Base-by-base conservation (phyloP, 305 asterid species). In the Fraxinus platypoda region DNA sequence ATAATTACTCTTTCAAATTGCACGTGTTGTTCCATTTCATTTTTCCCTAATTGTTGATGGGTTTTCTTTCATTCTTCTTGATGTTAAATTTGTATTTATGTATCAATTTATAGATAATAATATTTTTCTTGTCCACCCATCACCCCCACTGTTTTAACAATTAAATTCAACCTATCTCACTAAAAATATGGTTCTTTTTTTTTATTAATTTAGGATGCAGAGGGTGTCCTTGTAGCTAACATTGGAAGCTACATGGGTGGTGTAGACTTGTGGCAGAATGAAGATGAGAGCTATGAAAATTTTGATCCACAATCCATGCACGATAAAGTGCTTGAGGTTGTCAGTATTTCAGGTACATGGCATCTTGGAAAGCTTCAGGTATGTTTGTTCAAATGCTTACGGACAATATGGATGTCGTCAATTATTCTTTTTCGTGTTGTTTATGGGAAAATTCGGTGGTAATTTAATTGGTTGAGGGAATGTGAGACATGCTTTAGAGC, bases 241-340 rank as follows among this genome's bases (percentile, higher is more conserved):
- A 96, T 96, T 80, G 98, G 98, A 59, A 95, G 99, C 86, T 95
- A 95, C 82, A 96, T 96, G 99, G 99, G 98, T 62, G 99, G 99
- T 82, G 99, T 95, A 74, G 99, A 94, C 88, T 89, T 95, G 86
- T 95, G 99, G 99, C 98, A 93, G 87, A 95, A 95, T 83, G 99
- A 95, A 80, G 99, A 94, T 81, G 98, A 95, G 87, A 91, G 83
- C 76, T 88, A 88, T 79, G 99, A 96, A 66, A 93, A 92, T 88
- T 94, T 96, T 85, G 97, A 94, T 86, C 99, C 98, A 81, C 99
- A 96, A 82, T 96, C 98, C 49, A 96, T 96, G 98, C 98, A 96
- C 76, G 98, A 96, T 87, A 94, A 90, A 89, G 90, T 96, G 86
- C 98, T 94, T 28, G 98, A 95, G 89, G 94, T 95, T 73, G 99